Conservation (phyloP, 176 grass and related monocot species). For the Aegilops umbellulata region DNA sequence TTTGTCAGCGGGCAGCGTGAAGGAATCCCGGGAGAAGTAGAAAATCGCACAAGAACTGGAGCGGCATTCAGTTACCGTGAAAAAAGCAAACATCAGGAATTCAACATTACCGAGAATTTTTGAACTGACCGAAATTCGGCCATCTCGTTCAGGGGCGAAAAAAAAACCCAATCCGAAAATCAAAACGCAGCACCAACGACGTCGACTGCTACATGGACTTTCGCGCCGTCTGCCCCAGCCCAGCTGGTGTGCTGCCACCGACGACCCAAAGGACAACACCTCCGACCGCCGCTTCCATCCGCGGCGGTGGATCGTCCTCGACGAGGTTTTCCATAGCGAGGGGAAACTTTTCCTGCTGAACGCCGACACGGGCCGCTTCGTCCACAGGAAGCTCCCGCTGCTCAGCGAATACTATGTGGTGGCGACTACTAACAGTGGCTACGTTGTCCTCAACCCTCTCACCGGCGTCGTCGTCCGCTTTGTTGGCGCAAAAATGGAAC, state of each 20-base stretch:
- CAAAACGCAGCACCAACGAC: too few species aligned
- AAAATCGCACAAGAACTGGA: too few species aligned
- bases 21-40: too few species aligned
- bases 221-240: not conserved
- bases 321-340: not conserved
- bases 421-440: not conserved
- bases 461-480: not conserved
- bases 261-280: not conserved
- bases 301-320: not conserved
- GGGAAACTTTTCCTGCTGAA: not conserved
- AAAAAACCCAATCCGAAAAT: too few species aligned
- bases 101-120: too few species aligned
- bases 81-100: too few species aligned
- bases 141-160: too few species aligned
- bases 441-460: constrained; percentile 8
- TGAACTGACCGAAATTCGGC: too few species aligned
- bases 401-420: not conserved
- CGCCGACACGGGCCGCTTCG: not conserved
- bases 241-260: not conserved
- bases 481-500: too few species aligned
- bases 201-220: too few species aligned
- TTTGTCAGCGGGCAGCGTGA: too few species aligned
- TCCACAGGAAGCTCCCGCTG: not conserved
- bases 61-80: too few species aligned
- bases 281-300: not conserved